Evolutionary conservation across 2,329 filamentous ascomycete genomes (phyloP), one percentile per base, ranked within the genome.

Genomic region (Fragosphaeria purpurea): DNA sequence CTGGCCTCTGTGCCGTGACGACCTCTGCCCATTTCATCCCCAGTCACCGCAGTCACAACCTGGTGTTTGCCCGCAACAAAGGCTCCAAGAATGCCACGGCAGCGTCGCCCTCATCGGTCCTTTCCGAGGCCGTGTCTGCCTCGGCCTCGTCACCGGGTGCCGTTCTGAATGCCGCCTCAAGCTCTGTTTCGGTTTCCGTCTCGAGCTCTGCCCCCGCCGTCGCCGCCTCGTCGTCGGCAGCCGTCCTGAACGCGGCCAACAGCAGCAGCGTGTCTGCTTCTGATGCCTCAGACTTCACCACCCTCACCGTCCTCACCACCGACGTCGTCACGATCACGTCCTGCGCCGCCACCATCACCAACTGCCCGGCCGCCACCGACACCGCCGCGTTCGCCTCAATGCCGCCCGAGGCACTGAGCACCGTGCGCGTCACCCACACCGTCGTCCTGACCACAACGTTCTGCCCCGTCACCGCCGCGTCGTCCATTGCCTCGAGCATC

Each of bases 1-100:
- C 74, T 57, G 70, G 69, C 66, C 63, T 73, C 55, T 62, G 74
- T 56, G 71, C 69, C 62, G 66, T 66, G 57, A 60, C 70, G 46
- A 63, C 67, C 48, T 59, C 64, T 46, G 74, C 72, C 61, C 66
- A 68, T 60, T 68, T 69, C 53, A 47, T 53, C 22, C 58, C 61
- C 56, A 53, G 54, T 41, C 63, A 65, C 56, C 65, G 65, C 56
- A 65, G 62, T 43, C 64, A 68, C 60, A 55, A 59, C 57, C 55
- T 59, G 50, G 56, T 64, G 50, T 59, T 60, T 53, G 57, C 57
- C 50, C 60, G 60, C 45, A 54, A 59, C 46, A 55, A 59, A 46
- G 63, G 62, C 54, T 45, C 50, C n/a, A 57, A 44, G 41, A 7
- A 31, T 7, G 33, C 12, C 51, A 48, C 51, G 31, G 35, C 47